Conservation (phyloP, 2,329 filamentous ascomycete species). For the Arachnopeziza araneosa region DNA sequence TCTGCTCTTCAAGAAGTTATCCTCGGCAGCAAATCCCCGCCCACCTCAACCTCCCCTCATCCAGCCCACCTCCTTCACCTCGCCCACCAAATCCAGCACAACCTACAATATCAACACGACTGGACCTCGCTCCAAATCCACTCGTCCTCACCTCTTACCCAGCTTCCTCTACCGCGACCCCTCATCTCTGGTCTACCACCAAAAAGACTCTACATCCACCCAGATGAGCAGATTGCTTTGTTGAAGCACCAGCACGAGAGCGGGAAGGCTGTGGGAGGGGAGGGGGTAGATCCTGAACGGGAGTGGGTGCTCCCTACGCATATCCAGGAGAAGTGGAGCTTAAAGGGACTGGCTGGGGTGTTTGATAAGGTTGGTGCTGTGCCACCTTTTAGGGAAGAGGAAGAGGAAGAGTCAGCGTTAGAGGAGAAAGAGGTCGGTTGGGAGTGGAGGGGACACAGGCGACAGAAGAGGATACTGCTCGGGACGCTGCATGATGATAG, state of each 20-base stretch:
- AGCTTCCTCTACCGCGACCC: constrained; percentile 46
- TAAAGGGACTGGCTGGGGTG: constrained; percentile 59
- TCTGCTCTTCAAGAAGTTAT: constrained; percentile 25
- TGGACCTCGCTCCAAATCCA: constrained; percentile 60
- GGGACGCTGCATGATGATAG: constrained; percentile 75
- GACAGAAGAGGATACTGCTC: constrained; percentile 65
- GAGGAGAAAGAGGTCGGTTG: constrained; percentile 30
- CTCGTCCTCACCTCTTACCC: constrained; percentile 38
- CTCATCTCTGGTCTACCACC: constrained; percentile 70
- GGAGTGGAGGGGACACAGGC: constrained; percentile 40
- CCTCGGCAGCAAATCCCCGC: constrained; percentile 9
- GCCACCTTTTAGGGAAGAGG: constrained; percentile 3
- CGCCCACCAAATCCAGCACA: constrained; percentile 58
- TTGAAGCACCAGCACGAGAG: constrained; percentile 53
- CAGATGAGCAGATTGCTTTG: constrained; percentile 73
- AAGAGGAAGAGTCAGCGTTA: constrained; percentile 17
- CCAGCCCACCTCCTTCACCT: constrained; percentile 41
- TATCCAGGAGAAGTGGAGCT: constrained; percentile 65
- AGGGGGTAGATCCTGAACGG: constrained; percentile 40
- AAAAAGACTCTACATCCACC: constrained; percentile 68
- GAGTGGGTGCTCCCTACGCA: constrained; percentile 78
- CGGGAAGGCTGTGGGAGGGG: constrained; percentile 31
- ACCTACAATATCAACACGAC: constrained; percentile 69
- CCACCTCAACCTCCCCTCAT: constrained; percentile 20
- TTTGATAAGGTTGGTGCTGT: constrained; percentile 3